These are phyloP conservation scores for Arbutus unedo DNA, from an alignment of 148 eudicot genomes.

Conservation along the genomic window DNA sequence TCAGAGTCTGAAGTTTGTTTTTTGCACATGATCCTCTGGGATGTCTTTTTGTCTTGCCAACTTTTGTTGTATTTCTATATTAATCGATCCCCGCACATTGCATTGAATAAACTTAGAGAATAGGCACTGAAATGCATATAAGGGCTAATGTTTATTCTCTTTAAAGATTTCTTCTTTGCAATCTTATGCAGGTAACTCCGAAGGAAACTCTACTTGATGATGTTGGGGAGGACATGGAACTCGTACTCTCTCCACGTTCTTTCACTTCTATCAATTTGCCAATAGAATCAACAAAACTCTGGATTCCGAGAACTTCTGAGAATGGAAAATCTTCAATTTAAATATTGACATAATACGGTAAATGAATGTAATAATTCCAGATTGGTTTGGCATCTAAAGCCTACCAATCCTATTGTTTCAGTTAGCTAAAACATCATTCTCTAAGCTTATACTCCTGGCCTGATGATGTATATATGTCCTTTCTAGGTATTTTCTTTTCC, in stretches of 20 bases:
- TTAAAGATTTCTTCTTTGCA: background rate
- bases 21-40: background rate
- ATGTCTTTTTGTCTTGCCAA: background rate
- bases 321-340: constrained; percentile 26
- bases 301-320: constrained; percentile 22
- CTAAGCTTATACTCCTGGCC: background rate
- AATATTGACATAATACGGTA: background rate
- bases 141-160: background rate
- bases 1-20: background rate
- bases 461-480: background rate
- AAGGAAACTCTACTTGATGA: constrained; percentile 28
- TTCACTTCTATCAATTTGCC: constrained; percentile 61
- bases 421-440: background rate
- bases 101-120: background rate
- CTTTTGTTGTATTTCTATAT: background rate
- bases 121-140: background rate
- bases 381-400: background rate
- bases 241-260: constrained; percentile 51
- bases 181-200: constrained; percentile 45
- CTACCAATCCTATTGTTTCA: background rate
- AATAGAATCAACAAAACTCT: constrained; percentile 28
- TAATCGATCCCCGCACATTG: background rate
- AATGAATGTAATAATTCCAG: background rate
- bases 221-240: constrained; percentile 29
- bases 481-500: background rate